Evolutionary conservation across 75 land plant species (phyloP).

Genomic region (Sequoia sempervirens): DNA sequence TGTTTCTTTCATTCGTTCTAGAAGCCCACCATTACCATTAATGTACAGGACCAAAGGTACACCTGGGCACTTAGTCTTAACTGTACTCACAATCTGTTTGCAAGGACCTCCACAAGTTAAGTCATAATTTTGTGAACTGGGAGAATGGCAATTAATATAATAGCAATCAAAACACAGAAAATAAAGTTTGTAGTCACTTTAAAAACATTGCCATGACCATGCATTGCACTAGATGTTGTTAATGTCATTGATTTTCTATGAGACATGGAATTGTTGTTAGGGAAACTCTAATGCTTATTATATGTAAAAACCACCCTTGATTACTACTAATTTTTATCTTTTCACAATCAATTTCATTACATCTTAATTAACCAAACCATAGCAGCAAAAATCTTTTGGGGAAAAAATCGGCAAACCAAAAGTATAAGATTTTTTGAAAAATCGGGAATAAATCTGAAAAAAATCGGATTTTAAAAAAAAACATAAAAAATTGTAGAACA

Average conservation of each 20-base stretch:
- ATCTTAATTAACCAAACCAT: no score
- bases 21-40: slow-evolving; percentile 95
- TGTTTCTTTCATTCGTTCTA: slow-evolving; percentile 84
- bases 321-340: no score
- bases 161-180: not conserved
- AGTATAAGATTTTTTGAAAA: no score
- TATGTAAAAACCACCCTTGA: not conserved
- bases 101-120: not conserved
- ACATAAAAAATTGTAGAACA: no score
- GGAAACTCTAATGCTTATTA: not conserved
- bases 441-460: no score
- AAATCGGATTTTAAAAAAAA: no score
- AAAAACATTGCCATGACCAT: not conserved
- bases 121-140: not conserved
- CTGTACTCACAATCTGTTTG: slow-evolving; percentile 62
- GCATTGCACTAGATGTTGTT: not conserved
- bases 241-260: not conserved
- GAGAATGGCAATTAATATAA: not conserved
- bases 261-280: not conserved
- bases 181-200: not conserved
- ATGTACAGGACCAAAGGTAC: slow-evolving; percentile 93
- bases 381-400: no score
- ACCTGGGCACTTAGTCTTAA: slow-evolving; percentile 63
- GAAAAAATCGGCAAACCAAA: no score
- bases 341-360: no score